phyloP scores from a whole-genome alignment of 306 rosid genomes.

The Rubus idaeus region DNA sequence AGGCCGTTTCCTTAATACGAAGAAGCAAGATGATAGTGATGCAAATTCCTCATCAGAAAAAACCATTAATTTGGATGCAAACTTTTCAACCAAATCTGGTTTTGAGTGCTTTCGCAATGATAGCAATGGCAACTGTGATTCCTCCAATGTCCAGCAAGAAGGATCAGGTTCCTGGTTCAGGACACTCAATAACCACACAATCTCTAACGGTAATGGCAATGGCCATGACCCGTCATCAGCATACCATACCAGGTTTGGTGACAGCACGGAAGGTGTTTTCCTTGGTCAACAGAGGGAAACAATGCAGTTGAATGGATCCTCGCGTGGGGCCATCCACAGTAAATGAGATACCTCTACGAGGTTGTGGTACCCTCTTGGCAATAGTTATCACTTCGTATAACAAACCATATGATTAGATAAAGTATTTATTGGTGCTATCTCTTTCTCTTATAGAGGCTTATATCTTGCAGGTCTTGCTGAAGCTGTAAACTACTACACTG shows the following conservation, averaged over 20 bases:
- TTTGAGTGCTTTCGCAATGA: slow-evolving; percentile 19
- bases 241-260: slow-evolving; percentile 38
- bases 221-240: slow-evolving; percentile 35
- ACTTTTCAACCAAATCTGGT: slow-evolving; percentile 23
- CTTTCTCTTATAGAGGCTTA: slow-evolving; percentile 25
- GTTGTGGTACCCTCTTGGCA: slow-evolving; percentile 29
- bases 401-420: background rate
- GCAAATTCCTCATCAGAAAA: slow-evolving; percentile 33
- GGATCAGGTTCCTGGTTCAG: slow-evolving; percentile 30
- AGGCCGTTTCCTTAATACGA: slow-evolving; percentile 82
- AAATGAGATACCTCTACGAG: slow-evolving; percentile 35
- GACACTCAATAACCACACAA: slow-evolving; percentile 29
- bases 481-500: background rate
- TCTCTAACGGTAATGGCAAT: slow-evolving; percentile 32
- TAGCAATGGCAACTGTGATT: slow-evolving; percentile 33
- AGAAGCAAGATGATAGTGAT: slow-evolving; percentile 42
- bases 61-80: slow-evolving; percentile 28
- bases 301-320: slow-evolving; percentile 44
- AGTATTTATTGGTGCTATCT: background rate
- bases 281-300: slow-evolving; percentile 45
- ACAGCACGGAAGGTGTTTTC: slow-evolving; percentile 38
- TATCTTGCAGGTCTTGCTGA: slow-evolving; percentile 48
- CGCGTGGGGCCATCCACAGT: slow-evolving; percentile 46
- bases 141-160: slow-evolving; percentile 36
- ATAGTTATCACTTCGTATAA: slow-evolving; percentile 21